Evolutionary conservation across 164 flowering plant genomes (phyloP).

Genomic region (Aristolochia contorta): DNA sequence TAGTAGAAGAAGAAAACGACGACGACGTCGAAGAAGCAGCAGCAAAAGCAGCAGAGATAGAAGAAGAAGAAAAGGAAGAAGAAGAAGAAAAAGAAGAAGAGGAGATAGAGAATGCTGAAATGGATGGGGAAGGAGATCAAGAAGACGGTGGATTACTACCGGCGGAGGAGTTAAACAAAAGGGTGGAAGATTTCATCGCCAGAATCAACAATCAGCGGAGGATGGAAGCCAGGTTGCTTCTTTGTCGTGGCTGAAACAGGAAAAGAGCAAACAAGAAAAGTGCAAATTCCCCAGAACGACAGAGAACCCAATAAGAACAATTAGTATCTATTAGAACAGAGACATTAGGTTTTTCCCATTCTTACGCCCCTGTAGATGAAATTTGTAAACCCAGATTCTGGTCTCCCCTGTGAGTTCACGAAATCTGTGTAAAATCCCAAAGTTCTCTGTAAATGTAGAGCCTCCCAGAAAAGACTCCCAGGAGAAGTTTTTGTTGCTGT

Average conservation of each 20-base stretch:
- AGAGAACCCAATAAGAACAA: too few species aligned
- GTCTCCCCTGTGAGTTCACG: constrained; percentile 2
- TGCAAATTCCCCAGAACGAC: not conserved
- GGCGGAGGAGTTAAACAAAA: constrained; percentile 40
- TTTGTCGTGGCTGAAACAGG: constrained; percentile 9
- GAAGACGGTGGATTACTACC: constrained; percentile 23
- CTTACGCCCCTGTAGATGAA: not conserved
- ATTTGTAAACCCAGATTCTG: not conserved
- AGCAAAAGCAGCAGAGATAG: constrained; percentile 15
- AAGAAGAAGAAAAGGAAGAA: constrained; percentile 5
- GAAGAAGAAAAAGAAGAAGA: constrained; percentile 4
- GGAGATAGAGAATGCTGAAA: constrained; percentile 2
- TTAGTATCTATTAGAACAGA: not conserved
- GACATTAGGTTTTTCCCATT: not conserved
- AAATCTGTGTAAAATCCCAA: constrained; percentile 7
- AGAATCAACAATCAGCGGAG: constrained; percentile 47
- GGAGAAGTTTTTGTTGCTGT: too few species aligned
- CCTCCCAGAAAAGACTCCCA: not conserved
- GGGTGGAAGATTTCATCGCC: constrained; percentile 66
- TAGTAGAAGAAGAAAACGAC: constrained; percentile 7
- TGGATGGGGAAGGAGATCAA: constrained; percentile 13
- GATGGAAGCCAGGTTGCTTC: constrained; percentile 35
- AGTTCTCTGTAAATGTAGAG: constrained; percentile 8
- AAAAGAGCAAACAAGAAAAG: not conserved
- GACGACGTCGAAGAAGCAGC: not conserved